Evolutionary conservation across 1,284 basidiomycete species (phyloP).

Genomic region (Cystobasidium slooffiae): DNA sequence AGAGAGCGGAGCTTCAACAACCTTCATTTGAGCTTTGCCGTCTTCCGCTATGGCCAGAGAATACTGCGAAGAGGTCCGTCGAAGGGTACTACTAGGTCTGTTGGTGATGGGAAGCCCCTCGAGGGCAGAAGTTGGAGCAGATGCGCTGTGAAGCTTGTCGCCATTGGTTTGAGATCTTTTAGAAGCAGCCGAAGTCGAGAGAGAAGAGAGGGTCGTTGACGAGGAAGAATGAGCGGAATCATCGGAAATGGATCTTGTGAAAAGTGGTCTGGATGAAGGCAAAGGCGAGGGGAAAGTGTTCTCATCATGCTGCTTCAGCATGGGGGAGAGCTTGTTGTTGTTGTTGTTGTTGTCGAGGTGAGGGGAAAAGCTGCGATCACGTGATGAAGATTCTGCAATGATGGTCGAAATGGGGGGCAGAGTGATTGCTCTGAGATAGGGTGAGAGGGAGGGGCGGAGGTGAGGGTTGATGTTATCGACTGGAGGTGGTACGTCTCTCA

Average conservation of each 20-base stretch:
- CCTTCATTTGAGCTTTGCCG: constrained; percentile 21
- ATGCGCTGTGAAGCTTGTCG: too few relatives aligned
- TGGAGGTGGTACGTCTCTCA: too few relatives aligned
- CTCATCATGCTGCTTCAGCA: constrained; percentile 11
- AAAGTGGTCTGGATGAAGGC: background rate
- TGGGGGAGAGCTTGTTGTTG: constrained; percentile 3
- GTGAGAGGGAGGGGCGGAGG: constrained; percentile 1
- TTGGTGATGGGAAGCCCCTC: too few relatives aligned
- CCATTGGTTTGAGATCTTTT: too few relatives aligned
- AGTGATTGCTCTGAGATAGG: background rate
- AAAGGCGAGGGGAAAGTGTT: background rate
- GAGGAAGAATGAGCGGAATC: constrained; percentile 3
- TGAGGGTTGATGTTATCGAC: background rate
- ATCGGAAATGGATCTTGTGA: background rate
- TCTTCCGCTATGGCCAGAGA: constrained; percentile 12
- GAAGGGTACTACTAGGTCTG: background rate
- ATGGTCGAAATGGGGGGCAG: background rate
- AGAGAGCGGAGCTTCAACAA: background rate
- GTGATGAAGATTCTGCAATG: constrained; percentile 17
- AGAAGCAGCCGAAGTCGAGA: too few relatives aligned
- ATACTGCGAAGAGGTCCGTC: constrained; percentile 9
- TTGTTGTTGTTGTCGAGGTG: background rate
- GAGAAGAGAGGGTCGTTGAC: background rate
- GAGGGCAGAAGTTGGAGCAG: too few relatives aligned
- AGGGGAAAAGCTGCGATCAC: constrained; percentile 1